Evolutionary conservation across 352 stramenopile species (phyloP), one percentile per base, ranked within the genome.

Genomic region (Blastocystis sp.): DNA sequence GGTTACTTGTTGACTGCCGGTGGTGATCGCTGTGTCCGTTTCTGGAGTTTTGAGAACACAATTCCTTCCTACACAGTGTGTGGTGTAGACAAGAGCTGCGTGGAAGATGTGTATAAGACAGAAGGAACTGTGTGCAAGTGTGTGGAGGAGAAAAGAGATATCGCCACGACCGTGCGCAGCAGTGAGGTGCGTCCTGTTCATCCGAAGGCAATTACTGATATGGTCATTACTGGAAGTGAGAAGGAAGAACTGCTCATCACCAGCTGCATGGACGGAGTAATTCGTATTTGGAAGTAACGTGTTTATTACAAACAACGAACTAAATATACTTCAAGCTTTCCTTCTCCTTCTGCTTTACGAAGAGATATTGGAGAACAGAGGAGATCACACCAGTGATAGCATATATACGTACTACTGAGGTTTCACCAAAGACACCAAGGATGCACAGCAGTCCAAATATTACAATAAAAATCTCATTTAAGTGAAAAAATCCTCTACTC

Each of bases 271-370:
- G 73, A 85, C 55, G 73, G 73, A 30, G 63, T 68, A 0, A 85
- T 85, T 69, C 73, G 73, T 30, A 85, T 85, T 47, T 85, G 73
- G 73, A 85, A 66, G 53, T 85, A 62, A 26, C 9, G 5, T 13
- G 18, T 47, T 50, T 39, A 53, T 24, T 13, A 55, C 39, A 2
- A 66, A 13, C 20, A 66, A 66, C 8, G 56, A 76, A 85, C 73
- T 85, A 85, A 85, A 85, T 85, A 62, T 85, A 85, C 50, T 85
- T 85, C 8, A 68, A 45, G 41, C 73, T 85, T 53, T 85, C 73
- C 11, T 55, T 24, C 41, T 85, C 73, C 53, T 85, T 64, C 24
- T 53, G 30, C 16, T 45, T 26, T 20, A 85, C 47, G 47, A 69
- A 85, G 6, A 85, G 8, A 20, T 54, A 66, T 16, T 85, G 73